A percentile compares a stretch with the other conserved stretches of the same genome.
These are phyloP conservation scores for Ustilago vetiveriae DNA, from an alignment of 1,284 basidiomycete species.

Conservation along the genomic window DNA sequence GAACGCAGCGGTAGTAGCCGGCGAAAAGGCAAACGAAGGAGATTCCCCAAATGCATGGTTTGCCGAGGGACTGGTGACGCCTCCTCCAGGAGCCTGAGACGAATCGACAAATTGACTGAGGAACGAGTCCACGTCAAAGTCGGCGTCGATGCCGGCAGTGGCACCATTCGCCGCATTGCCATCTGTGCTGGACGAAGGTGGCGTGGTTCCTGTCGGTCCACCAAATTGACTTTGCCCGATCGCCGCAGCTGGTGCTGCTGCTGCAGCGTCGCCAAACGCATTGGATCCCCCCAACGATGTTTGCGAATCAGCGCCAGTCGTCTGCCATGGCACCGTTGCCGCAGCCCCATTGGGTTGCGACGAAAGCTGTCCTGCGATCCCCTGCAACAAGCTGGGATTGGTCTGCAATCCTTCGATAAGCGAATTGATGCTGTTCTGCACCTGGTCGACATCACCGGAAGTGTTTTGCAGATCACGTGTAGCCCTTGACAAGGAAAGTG, in stretches of 20 bases:
- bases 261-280: conserved; percentile 1
- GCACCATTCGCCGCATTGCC: not conserved
- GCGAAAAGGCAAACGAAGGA: conserved; percentile 40
- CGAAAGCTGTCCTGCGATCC: conserved; percentile 1
- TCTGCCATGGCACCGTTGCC: conserved; percentile 10
- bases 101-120: conserved; percentile 57
- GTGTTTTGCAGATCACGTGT: conserved; percentile 73
- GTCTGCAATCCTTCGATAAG: conserved; percentile 78
- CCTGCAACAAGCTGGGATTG: conserved; percentile 58
- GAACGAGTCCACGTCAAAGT: conserved; percentile 62
- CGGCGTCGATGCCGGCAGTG: conserved; percentile 19
- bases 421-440: conserved; percentile 78
- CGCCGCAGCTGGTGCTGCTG: not conserved
- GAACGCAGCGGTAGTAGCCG: conserved; percentile 44
- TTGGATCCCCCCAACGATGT: not conserved
- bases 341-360: not conserved
- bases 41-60: conserved; percentile 17
- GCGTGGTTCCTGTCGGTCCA: conserved; percentile 12
- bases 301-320: not conserved
- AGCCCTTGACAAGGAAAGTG: conserved; percentile 28
- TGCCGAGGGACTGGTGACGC: conserved; percentile 24
- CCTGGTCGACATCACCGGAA: conserved; percentile 76
- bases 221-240: not conserved
- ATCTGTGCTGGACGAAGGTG: conserved; percentile 9
- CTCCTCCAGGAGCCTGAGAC: conserved; percentile 42